Evolutionary conservation across 768 basidiomycete genomes (phyloP).

Genomic region (Pisolithus tinctorius): DNA sequence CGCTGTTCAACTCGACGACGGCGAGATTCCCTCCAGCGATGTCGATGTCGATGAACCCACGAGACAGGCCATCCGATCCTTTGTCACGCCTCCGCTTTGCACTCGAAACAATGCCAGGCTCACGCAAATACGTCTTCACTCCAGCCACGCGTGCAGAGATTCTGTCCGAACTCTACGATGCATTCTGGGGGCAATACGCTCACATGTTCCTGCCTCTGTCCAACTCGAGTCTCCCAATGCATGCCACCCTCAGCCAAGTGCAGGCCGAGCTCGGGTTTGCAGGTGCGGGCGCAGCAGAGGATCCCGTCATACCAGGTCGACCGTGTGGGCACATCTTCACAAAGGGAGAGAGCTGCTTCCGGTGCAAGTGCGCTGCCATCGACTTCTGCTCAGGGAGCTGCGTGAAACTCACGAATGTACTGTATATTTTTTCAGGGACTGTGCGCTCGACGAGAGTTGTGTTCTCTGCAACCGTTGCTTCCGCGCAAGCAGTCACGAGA

Average conservation of each 20-base stretch:
- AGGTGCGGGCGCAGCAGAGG: conserved; percentile 55
- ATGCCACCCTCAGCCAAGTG: conserved; percentile 61
- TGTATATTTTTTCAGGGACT: conserved; percentile 54
- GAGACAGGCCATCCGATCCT: conserved; percentile 53
- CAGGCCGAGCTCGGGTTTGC: conserved; percentile 53
- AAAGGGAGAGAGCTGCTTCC: conserved; percentile 87
- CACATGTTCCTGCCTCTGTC: conserved; percentile 67
- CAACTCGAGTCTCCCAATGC: conserved; percentile 54
- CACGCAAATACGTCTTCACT: conserved; percentile 71
- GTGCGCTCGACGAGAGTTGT: conserved; percentile 82
- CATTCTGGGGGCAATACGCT: conserved; percentile 75
- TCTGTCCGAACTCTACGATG: conserved; percentile 71
- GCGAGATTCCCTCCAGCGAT: conserved; percentile 42
- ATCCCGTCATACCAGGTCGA: conserved; percentile 57
- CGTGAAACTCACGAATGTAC: neutral
- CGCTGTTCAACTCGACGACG: conserved; percentile 42
- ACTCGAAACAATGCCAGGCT: conserved; percentile 76
- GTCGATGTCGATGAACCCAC: conserved; percentile 47
- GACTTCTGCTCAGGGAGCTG: neutral
- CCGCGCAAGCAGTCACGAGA: conserved; percentile 75
- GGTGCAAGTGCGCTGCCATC: conserved; percentile 72
- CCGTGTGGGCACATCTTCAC: conserved; percentile 83
- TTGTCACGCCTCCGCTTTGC: conserved; percentile 68
- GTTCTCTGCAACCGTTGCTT: conserved; percentile 90
- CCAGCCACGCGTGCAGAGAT: conserved; percentile 72